Base-by-base conservation (phyloP, 2,329 filamentous ascomycete species). In the Nemania diffusa region DNA sequence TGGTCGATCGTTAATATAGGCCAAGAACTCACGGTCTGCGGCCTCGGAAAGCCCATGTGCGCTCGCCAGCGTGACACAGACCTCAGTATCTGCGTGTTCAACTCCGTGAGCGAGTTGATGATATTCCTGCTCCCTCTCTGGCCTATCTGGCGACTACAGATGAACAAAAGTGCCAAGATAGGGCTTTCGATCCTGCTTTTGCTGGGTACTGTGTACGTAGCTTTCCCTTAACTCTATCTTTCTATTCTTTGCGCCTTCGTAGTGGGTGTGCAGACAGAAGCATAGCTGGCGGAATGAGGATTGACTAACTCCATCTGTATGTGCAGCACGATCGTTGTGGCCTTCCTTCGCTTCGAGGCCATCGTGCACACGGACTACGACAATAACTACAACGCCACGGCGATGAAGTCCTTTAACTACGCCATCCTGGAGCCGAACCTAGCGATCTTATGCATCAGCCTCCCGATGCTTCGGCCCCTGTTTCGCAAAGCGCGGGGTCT, bases 41-140 rank as follows among this genome's bases (percentile, higher is more conserved):
- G 26, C 1, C 34, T 61, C 22, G 64, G 74, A 76, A 76, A 70
- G 75, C 63, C 64, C 73, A 46, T 50, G 42, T 50, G 20, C 50
- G 5, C 40, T 11, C 6, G 29, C 2, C 27, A 76, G 61, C 77
- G 76, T 46, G 73, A 70, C 27, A 76, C 77, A 52, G 79, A 74
- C 73, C 55, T 69, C 3, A 63, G 57, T 1, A 65, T 67, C 3
- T 69, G 68, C 1, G 79, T 79, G 0, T 81, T 83, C 67, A 84
- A 83, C 57, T 82, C 85, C 37, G 69, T 79, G 5, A 82, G 81
- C 13, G 83, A 87, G 65, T 61, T 84, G 15, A 67, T 84, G 62
- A 81, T 87, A 46, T 73, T 86, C 46, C 37, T 78, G 20, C 72
- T 87, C 50, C 84, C 84, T 1, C 79, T 87, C 64, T 79, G 81